These are phyloP conservation scores for Rosa multiflora DNA, from an alignment of 306 rosid species.

Conservation along the genomic window DNA sequence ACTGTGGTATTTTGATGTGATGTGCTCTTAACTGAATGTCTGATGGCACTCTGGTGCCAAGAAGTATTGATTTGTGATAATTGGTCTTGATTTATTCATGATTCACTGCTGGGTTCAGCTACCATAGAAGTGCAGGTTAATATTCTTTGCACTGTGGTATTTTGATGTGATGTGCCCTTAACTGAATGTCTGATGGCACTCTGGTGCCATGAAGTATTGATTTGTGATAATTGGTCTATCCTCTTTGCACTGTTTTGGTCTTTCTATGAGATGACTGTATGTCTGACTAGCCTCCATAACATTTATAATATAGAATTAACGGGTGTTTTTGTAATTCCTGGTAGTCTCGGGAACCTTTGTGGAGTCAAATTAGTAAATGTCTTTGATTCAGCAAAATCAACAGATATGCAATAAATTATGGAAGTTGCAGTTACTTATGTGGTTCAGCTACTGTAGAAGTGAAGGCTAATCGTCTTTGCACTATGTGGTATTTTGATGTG, in stretches of 20 bases:
- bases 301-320: neutral
- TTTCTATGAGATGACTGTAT: neutral
- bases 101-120: constrained; percentile 67
- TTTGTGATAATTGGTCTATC: neutral
- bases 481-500: constrained; percentile 10
- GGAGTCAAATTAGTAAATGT: neutral
- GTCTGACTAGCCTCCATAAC: neutral
- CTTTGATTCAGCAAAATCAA: neutral
- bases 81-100: constrained; percentile 52
- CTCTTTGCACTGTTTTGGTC: neutral
- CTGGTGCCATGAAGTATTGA: neutral
- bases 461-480: constrained; percentile 38
- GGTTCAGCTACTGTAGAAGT: neutral
- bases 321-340: neutral
- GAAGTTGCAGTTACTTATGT: neutral
- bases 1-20: constrained; percentile 9
- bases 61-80: neutral
- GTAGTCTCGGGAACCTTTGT: neutral
- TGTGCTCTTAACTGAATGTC: neutral
- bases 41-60: neutral
- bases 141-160: constrained; percentile 18
- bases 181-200: neutral
- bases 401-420: neutral
- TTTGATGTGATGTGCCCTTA: constrained; percentile 13
- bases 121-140: constrained; percentile 82